These are phyloP conservation scores for Schizonepeta tenuifolia DNA, from an alignment of 257 asterid species.

Conservation along the genomic window DNA sequence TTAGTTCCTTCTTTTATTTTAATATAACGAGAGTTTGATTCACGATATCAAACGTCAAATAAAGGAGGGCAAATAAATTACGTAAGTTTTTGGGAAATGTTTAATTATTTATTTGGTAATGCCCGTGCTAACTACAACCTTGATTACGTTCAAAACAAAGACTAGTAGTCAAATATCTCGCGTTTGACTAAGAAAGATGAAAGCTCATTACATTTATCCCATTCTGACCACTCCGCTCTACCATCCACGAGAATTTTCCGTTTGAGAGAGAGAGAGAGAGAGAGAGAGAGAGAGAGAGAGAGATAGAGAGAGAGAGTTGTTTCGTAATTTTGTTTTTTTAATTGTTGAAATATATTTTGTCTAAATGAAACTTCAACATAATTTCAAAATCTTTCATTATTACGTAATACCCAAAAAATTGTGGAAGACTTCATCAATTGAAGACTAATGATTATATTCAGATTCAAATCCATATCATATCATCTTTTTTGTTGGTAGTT, in stretches of 20 bases:
- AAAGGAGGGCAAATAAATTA: not conserved
- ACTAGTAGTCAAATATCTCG: conserved; percentile 21
- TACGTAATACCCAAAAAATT: too few relatives aligned
- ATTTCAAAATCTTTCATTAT: not conserved
- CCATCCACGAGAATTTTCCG: not conserved
- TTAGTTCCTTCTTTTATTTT: not conserved
- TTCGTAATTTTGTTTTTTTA: not conserved
- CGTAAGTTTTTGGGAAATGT: not conserved
- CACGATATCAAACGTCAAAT: not conserved
- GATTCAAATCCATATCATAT: too few relatives aligned
- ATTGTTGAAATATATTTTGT: too few relatives aligned
- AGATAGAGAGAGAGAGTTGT: too few relatives aligned
- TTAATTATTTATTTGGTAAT: not conserved
- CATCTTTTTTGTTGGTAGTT: too few relatives aligned
- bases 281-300: not conserved
- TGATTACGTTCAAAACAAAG: conserved; percentile 8
- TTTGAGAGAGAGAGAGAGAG: not conserved
- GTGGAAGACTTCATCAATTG: too few relatives aligned
- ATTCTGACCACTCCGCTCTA: conserved; percentile 6
- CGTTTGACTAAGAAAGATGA: conserved; percentile 23
- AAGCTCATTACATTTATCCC: conserved; percentile 22
- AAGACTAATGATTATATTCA: too few relatives aligned
- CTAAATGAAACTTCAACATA: not conserved
- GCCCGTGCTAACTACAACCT: conserved; percentile 8
- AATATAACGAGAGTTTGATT: too few relatives aligned